These are phyloP conservation scores for Fusarium transvaalense DNA, from an alignment of 2,329 filamentous ascomycete genomes.

Conservation along the genomic window DNA sequence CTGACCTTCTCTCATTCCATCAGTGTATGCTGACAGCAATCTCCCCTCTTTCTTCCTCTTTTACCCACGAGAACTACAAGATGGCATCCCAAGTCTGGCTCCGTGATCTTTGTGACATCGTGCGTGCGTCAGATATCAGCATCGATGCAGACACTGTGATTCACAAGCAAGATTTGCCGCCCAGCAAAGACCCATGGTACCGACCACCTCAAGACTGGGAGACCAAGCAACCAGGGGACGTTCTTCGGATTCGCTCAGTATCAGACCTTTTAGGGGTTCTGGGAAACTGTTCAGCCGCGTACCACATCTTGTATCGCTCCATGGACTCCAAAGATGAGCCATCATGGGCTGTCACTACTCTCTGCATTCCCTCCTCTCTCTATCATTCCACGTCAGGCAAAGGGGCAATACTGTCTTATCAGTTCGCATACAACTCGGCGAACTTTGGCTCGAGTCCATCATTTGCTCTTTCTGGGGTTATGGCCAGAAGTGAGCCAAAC, in stretches of 20 bases:
- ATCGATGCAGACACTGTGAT: neutral
- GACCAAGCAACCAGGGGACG: slow-evolving; percentile 19
- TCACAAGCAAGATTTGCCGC: neutral
- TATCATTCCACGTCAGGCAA: slow-evolving; percentile 20
- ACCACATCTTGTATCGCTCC: slow-evolving; percentile 56
- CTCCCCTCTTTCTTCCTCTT: rapidly evolving
- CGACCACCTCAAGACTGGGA: slow-evolving; percentile 3
- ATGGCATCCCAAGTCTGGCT: neutral
- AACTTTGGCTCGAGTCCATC: slow-evolving; percentile 41
- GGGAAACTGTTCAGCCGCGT: slow-evolving; percentile 34
- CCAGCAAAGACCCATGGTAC: slow-evolving; percentile 34
- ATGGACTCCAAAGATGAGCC: slow-evolving; percentile 52
- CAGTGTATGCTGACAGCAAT: neutral
- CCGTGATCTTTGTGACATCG: neutral
- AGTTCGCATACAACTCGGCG: slow-evolving; percentile 40
- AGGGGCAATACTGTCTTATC: slow-evolving; percentile 31
- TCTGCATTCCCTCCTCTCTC: slow-evolving; percentile 48
- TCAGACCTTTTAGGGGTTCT: slow-evolving; percentile 32
- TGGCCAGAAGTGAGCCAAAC: slow-evolving; percentile 21
- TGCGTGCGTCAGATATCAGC: rapidly evolving
- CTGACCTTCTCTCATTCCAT: neutral
- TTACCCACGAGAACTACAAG: neutral
- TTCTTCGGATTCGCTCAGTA: slow-evolving; percentile 32
- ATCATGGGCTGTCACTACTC: slow-evolving; percentile 56
- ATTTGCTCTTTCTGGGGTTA: slow-evolving; percentile 11